phyloP scores from a whole-genome alignment of 176 grass and related monocot genomes.

The Rhipidocladum racemiflorum region DNA sequence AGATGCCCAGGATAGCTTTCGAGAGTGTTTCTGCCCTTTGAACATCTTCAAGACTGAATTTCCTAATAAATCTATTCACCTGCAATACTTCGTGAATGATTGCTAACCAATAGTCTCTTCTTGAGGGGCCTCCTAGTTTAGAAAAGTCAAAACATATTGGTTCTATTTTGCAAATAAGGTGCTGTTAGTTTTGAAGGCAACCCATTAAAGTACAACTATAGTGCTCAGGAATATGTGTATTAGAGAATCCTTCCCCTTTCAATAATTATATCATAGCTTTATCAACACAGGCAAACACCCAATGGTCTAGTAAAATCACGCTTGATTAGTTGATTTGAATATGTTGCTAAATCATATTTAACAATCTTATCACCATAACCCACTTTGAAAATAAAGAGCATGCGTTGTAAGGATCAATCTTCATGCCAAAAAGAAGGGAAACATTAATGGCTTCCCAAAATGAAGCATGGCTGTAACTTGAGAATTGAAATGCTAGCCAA shows the following conservation, averaged over 20 bases:
- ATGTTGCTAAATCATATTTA: conserved; percentile 62
- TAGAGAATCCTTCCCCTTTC: conserved; percentile 19
- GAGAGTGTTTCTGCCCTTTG: no score
- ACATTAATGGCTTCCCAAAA: conserved; percentile 16
- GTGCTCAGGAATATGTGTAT: conserved; percentile 7
- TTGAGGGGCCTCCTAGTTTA: conserved; percentile 62
- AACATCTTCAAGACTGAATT: no score
- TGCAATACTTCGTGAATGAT: no score
- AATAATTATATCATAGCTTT: conserved; percentile 87
- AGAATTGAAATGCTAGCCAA: conserved; percentile 14
- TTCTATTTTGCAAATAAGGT: conserved; percentile 57
- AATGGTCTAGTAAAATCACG: conserved; percentile 74
- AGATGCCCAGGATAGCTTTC: no score
- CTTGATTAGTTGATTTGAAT: conserved; percentile 77
- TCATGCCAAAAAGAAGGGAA: conserved; percentile 56
- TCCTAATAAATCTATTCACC: no score
- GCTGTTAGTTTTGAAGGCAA: conserved; percentile 23
- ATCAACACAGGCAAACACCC: conserved; percentile 89
- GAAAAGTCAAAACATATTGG: conserved; percentile 84
- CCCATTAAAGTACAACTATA: conserved; percentile 6
- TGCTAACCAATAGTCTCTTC: no score
- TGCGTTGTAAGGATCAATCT: conserved; percentile 83
- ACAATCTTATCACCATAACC: conserved; percentile 63
- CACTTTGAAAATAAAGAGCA: conserved; percentile 89
- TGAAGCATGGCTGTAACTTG: conserved; percentile 1